Evolutionary conservation across 225 moss, liverwort and hornwort species (phyloP).

Genomic region (Polytrichum formosum): DNA sequence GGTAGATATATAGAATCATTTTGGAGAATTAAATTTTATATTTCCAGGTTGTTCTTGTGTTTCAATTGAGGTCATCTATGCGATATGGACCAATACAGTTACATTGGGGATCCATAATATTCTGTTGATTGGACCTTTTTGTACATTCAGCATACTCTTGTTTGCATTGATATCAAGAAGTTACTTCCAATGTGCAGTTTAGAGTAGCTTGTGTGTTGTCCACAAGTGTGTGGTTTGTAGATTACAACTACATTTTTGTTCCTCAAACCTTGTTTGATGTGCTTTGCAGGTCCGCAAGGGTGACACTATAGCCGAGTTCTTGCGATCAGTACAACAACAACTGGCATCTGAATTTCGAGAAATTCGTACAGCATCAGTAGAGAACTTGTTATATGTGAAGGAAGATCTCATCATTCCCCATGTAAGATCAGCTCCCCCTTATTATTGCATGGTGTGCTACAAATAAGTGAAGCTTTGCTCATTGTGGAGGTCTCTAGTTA

Average conservation of each 20-base stretch:
- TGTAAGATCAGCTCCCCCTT: conserved; percentile 34
- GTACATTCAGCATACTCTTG: no score
- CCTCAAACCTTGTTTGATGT: neutral
- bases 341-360: conserved; percentile 96
- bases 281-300: conserved; percentile 84
- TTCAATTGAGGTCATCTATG: no score
- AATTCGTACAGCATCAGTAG: conserved; percentile 94
- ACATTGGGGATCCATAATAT: no score
- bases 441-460: neutral
- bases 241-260: neutral
- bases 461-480: no score
- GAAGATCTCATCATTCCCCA: conserved; percentile 98
- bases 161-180: no score
- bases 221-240: neutral
- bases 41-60: no score
- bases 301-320: conserved; percentile 95
- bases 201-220: neutral
- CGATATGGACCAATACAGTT: no score
- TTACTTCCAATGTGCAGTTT: neutral
- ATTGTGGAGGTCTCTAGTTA: no score
- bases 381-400: conserved; percentile 97
- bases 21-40: no score
- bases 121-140: no score
- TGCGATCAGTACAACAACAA: conserved; percentile 95
- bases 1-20: no score